Percentiles rank a stretch among this genome's conserved stretches.
These are phyloP conservation scores for Acanthamoeba sp. DNA, from an alignment of 208 protist species.

Conservation along the genomic window DNA sequence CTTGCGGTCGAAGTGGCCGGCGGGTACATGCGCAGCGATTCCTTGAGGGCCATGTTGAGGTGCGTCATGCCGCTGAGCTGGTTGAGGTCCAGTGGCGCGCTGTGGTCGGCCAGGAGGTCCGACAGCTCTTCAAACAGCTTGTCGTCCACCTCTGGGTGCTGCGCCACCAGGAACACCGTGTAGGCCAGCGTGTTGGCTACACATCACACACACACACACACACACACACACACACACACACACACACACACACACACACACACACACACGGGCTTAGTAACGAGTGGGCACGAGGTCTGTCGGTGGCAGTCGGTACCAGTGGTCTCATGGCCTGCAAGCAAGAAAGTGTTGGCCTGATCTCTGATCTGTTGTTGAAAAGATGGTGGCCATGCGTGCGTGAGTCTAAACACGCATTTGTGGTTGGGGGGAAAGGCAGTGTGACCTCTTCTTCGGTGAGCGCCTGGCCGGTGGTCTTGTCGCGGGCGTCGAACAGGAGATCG, in stretches of 20 bases:
- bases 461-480: constrained; percentile 58
- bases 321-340: constrained; percentile 51
- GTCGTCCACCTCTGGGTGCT: constrained; percentile 64
- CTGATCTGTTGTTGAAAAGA: too few relatives aligned
- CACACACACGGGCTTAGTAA: too few relatives aligned
- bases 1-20: not conserved
- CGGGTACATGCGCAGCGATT: constrained; percentile 44
- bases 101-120: not conserved
- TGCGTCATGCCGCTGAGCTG: constrained; percentile 28
- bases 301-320: not conserved
- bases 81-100: constrained; percentile 5
- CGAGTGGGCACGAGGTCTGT: too few relatives aligned
- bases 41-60: constrained; percentile 56
- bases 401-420: too few relatives aligned
- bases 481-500: constrained; percentile 42
- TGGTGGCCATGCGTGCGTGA: too few relatives aligned
- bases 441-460: constrained; percentile 42
- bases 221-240: too few relatives aligned
- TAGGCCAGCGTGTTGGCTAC: constrained; percentile 50
- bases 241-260: too few relatives aligned
- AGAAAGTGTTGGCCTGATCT: constrained; percentile 48
- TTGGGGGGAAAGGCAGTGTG: not conserved
- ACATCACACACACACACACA: too few relatives aligned
- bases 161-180: constrained; percentile 34
- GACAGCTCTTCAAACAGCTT: constrained; percentile 36